Evolutionary conservation across 2,329 filamentous ascomycete genomes (phyloP).

Genomic region (Monilinia laxa): DNA sequence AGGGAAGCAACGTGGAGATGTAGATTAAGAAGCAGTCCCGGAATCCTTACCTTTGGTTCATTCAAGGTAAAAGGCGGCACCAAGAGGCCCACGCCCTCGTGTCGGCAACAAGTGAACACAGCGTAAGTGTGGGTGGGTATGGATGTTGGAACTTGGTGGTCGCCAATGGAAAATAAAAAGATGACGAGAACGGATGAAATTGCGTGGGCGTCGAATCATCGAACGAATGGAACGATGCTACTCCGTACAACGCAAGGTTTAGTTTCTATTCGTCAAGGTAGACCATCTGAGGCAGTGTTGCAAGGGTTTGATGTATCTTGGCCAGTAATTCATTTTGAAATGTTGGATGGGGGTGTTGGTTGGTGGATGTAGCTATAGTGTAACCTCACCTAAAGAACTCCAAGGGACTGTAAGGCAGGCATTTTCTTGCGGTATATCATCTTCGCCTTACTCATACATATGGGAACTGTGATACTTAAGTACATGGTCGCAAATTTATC

Average conservation of each 20-base stretch:
- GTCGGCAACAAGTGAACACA: slow-evolving; percentile 10
- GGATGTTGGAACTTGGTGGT: neutral
- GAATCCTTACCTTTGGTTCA: slow-evolving; percentile 13
- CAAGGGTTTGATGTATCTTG: neutral
- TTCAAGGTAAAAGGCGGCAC: slow-evolving; percentile 3
- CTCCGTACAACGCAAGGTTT: neutral
- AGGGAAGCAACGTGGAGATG: slow-evolving; percentile 23
- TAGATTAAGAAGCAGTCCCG: slow-evolving; percentile 1
- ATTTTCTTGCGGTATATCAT: neutral
- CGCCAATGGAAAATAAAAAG: neutral
- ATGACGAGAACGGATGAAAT: neutral
- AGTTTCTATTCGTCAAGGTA: neutral
- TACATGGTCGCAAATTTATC: neutral
- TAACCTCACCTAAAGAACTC: neutral
- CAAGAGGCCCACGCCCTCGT: slow-evolving; percentile 5
- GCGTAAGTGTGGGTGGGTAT: neutral
- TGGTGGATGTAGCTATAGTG: slow-evolving; percentile 5
- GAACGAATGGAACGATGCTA: neutral
- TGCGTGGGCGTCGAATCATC: neutral
- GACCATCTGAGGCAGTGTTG: neutral
- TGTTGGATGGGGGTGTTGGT: neutral
- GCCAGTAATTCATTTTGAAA: neutral
- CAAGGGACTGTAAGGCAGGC: neutral
- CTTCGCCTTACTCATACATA: slow-evolving; percentile 10
- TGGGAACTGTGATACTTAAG: neutral